Evolutionary conservation across 1,284 basidiomycete genomes (phyloP), one percentile per base, ranked within the genome.

Genomic region (Termitomyces sp.): DNA sequence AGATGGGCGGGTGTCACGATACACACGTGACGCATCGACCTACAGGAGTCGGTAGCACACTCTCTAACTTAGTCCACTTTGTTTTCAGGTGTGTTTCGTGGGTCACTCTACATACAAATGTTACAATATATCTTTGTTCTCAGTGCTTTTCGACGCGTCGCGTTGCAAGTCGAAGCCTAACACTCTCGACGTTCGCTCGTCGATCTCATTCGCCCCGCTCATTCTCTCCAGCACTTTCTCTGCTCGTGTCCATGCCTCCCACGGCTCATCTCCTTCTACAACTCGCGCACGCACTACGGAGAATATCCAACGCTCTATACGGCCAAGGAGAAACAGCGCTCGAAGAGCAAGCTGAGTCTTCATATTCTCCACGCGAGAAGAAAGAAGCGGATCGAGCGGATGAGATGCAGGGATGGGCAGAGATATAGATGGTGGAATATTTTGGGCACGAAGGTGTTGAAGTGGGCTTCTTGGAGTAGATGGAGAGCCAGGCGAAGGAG

Each of bases 181-280:
- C n/a, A n/a, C 33, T 13, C 21, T 36, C 24, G 45, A 36, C 1
- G 33, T 21, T 15, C 21, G 21, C 9, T n/a, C 33, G 8, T 17
- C 24, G 0, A 38, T 17, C 21, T 2, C 24, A 19, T 19, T 38
- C 12, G n/a, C n/a, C 5, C 15, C 47, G 3, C 3, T 48, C 47
- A 38, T 2, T 6, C 47, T 24, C 9, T 38, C 28, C 9, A 13
- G 28, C 34, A 38, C 34, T 15, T 41, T 41, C 38, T 51, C 46
- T 53, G 55, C 51, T 40, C 55, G 47, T 45, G 70, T 71, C 80
- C 79, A 82, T 15, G 70, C 62, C 39, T 64, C 66, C 80, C 80
- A 83, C 1, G 81, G 79, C 59, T 80, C 80, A 17, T 70, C 67
- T 2, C 77, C 81, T 3, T 46, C 54, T 0, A 82, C 76, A 39